Percentiles rank a stretch among this genome's conserved stretches.
phyloP scores from a whole-genome alignment of 2,329 filamentous ascomycete genomes.

The Aureobasidium uvarum region DNA sequence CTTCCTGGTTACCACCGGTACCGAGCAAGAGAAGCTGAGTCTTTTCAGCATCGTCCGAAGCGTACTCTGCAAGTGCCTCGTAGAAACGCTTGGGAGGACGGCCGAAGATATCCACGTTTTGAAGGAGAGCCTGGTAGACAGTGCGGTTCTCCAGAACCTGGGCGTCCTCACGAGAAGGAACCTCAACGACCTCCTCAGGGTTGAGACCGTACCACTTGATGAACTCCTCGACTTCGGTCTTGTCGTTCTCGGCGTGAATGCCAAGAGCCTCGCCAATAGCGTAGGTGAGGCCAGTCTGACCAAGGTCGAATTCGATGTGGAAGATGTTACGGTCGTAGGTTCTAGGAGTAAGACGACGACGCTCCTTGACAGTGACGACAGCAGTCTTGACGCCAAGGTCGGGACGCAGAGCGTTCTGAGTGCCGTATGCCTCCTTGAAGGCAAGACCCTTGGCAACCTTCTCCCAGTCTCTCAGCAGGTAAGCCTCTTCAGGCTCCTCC shows the following conservation, averaged over 20 bases:
- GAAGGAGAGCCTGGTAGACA: conserved; percentile 83
- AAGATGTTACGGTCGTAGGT: conserved; percentile 99
- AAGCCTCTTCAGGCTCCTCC: conserved; percentile 65
- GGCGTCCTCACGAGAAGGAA: conserved; percentile 77
- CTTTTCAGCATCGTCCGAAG: conserved; percentile 77
- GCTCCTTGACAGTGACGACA: conserved; percentile 90
- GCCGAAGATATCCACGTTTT: conserved; percentile 96
- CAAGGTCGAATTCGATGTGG: conserved; percentile 98
- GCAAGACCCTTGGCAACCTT: conserved; percentile 79
- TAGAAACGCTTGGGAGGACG: conserved; percentile 98
- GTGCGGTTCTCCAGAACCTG: conserved; percentile 79
- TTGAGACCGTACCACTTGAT: conserved; percentile 87
- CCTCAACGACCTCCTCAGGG: conserved; percentile 80
- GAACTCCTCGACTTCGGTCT: conserved; percentile 73
- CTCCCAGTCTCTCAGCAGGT: conserved; percentile 73
- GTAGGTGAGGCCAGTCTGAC: conserved; percentile 86
- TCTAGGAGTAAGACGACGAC: conserved; percentile 81
- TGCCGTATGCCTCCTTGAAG: conserved; percentile 93
- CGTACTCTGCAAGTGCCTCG: conserved; percentile 83
- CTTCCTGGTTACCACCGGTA: conserved; percentile 61
- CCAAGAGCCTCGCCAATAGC: conserved; percentile 96
- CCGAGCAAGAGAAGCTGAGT: conserved; percentile 73
- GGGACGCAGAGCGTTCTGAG: conserved; percentile 70
- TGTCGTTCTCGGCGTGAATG: conserved; percentile 92
- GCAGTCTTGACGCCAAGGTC: conserved; percentile 83